Evolutionary conservation across 2,329 filamentous ascomycete species (phyloP).

Genomic region (Amesomyces nigricolor): DNA sequence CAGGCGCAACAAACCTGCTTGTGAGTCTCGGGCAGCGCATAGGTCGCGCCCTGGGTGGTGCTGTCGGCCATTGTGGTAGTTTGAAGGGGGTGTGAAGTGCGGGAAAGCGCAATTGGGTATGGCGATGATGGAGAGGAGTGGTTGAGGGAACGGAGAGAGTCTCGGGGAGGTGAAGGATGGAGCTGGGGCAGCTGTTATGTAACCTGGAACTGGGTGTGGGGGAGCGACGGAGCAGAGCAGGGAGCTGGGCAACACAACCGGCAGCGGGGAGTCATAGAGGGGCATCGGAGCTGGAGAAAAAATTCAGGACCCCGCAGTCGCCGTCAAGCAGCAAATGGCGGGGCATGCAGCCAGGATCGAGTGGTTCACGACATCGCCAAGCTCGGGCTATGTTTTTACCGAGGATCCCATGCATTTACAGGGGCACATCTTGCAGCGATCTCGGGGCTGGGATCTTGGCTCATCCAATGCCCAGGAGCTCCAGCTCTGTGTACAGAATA

Average conservation of each 20-base stretch:
- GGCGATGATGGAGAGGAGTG: not conserved
- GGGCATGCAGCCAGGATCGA: not conserved
- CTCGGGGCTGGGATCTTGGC: not conserved
- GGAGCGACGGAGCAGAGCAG: not conserved
- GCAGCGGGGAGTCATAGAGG: constrained; percentile 3
- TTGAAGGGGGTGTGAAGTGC: not conserved
- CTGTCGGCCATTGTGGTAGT: constrained; percentile 23
- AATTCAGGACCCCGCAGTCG: constrained; percentile 20
- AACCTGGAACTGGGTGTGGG: not conserved
- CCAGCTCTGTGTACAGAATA: no score
- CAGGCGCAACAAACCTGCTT: constrained; percentile 42
- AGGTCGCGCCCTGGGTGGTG: constrained; percentile 31
- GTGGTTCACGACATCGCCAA: constrained; percentile 5
- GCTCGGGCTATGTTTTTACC: constrained; percentile 8
- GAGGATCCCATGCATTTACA: constrained; percentile 7
- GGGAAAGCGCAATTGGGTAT: not conserved
- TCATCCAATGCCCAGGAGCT: no score
- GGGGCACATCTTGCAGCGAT: constrained; percentile 9
- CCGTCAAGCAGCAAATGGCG: constrained; percentile 11
- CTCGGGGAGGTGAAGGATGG: not conserved
- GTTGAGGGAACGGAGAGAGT: not conserved
- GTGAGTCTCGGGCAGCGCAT: constrained; percentile 50
- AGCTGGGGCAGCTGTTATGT: not conserved
- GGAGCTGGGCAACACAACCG: no score
- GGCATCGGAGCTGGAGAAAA: constrained; percentile 21